phyloP scores from a whole-genome alignment of 345 rosid species.

The Gossypium herbaceum region DNA sequence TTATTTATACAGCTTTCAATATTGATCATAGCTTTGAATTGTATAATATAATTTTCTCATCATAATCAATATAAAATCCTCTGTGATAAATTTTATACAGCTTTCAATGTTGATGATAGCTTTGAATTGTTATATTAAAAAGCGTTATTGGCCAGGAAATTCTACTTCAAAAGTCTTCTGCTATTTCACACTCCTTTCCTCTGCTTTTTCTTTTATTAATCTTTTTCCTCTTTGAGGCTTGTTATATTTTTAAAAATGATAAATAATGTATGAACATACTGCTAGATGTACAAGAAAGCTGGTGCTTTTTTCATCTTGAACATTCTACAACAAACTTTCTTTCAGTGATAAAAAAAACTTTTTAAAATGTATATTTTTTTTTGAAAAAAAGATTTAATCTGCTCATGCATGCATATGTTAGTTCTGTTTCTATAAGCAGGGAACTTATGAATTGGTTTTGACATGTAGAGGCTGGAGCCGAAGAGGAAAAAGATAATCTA shows the following conservation, averaged over 20 bases:
- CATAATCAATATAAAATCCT: not conserved
- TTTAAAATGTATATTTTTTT: not conserved
- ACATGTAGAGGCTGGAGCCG: conserved; percentile 77
- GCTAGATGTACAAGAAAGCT: not conserved
- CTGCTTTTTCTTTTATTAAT: not conserved
- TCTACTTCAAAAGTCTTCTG: not conserved
- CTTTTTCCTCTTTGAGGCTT: not conserved
- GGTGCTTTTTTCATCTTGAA: not conserved
- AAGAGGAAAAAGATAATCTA: conserved; percentile 67
- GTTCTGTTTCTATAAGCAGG: not conserved
- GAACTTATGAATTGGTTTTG: conserved; percentile 12
- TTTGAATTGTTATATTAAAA: not conserved
- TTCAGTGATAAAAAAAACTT: not conserved
- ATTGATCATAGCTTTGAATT: too few species aligned
- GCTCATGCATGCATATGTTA: not conserved
- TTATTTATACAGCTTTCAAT: not conserved
- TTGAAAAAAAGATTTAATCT: not conserved
- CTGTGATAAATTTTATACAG: not conserved
- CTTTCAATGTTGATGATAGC: not conserved
- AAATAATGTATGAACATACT: conserved; percentile 1
- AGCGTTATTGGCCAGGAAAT: not conserved
- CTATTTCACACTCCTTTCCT: not conserved
- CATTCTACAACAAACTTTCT: not conserved
- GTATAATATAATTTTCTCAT: not conserved
- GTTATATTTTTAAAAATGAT: not conserved